Conservation (phyloP, 352 stramenopile species). For the Thalassiosira mediterranea region DNA sequence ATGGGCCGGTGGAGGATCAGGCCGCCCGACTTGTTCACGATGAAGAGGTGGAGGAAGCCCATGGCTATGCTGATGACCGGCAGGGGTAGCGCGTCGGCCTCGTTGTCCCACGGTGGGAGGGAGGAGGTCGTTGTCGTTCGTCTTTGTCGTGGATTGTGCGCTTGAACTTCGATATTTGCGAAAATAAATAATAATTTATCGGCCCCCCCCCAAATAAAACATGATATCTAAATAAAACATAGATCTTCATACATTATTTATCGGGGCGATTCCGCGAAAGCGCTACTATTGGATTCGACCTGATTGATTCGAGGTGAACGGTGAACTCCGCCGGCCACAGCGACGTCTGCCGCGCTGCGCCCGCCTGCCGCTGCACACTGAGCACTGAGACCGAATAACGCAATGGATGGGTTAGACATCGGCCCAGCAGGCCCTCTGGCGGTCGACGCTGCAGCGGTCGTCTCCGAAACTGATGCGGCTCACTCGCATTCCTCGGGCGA, state of each 20-base stretch:
- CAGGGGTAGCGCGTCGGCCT: no score
- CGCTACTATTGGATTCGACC: no score
- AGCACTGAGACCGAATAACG: no score
- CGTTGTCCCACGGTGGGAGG: no score
- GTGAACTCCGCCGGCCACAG: not conserved
- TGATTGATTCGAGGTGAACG: no score
- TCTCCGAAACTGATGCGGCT: slow-evolving; percentile 48
- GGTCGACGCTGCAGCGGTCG: slow-evolving; percentile 30
- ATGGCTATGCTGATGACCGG: slow-evolving; percentile 46
- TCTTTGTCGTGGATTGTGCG: no score
- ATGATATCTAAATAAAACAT: not conserved
- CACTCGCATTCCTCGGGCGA: slow-evolving; percentile 37
- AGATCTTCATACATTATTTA: not conserved
- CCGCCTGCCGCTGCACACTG: no score
- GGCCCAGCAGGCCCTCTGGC: not conserved
- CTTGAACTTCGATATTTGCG: no score
- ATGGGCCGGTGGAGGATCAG: slow-evolving; percentile 81
- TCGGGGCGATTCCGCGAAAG: no score
- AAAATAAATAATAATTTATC: not conserved
- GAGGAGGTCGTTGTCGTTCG: no score
- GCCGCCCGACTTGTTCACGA: slow-evolving; percentile 83
- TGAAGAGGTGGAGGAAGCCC: slow-evolving; percentile 82
- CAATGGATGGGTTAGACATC: slow-evolving; percentile 19
- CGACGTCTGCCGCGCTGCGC: not conserved
- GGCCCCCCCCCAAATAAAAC: not conserved